Evolutionary conservation across 1,284 basidiomycete genomes (phyloP).

Genomic region (Irpex sp.): DNA sequence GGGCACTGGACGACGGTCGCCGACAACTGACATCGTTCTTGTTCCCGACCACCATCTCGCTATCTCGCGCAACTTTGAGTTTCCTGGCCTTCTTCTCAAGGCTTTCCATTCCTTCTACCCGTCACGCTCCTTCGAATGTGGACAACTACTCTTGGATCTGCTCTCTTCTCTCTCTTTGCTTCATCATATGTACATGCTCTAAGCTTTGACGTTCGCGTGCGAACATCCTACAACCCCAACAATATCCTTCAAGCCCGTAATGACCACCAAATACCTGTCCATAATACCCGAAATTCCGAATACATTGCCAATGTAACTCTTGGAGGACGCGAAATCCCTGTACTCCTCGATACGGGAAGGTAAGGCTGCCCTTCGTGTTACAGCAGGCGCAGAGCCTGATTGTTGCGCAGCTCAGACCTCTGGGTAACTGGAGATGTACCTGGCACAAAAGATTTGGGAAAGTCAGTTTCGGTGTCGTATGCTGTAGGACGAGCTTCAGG

Average conservation of each 20-base stretch:
- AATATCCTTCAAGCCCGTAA: slow-evolving; percentile 14
- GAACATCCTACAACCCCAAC: slow-evolving; percentile 8
- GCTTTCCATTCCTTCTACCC: slow-evolving; percentile 10
- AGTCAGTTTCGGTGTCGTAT: slow-evolving; percentile 53
- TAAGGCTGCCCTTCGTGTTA: slow-evolving; percentile 12
- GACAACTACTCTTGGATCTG: slow-evolving; percentile 9
- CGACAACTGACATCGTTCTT: neutral
- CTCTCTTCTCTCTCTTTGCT: slow-evolving; percentile 10
- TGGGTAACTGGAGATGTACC: slow-evolving; percentile 54
- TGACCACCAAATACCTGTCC: slow-evolving; percentile 31
- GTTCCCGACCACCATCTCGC: neutral
- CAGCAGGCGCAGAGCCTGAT: slow-evolving; percentile 1
- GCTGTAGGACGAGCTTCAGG: slow-evolving; percentile 66
- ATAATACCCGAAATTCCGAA: slow-evolving; percentile 49
- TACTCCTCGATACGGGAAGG: slow-evolving; percentile 40
- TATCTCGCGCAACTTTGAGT: neutral
- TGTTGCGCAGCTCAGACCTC: slow-evolving; percentile 52
- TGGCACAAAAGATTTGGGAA: slow-evolving; percentile 52
- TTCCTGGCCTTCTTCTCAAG: neutral
- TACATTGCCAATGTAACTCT: slow-evolving; percentile 37
- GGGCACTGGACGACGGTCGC: neutral
- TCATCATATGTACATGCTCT: slow-evolving; percentile 13
- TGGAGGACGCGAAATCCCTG: slow-evolving; percentile 29
- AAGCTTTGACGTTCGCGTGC: slow-evolving; percentile 14
- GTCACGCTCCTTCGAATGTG: slow-evolving; percentile 9